Conservation (phyloP, 345 rosid species). For the Euphorbia tirucalli region DNA sequence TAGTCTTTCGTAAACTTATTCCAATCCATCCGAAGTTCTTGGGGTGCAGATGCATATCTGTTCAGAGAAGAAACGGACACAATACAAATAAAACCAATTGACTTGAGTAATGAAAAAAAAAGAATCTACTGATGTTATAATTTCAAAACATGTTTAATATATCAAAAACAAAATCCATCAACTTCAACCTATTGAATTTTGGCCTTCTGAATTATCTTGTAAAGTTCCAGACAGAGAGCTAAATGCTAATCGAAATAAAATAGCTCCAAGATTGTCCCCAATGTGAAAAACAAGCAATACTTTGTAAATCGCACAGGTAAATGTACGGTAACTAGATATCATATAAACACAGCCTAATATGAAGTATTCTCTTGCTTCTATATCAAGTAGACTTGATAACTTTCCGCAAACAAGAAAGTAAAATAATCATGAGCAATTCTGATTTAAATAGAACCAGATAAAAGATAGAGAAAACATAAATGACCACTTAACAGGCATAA, state of each 20-base stretch:
- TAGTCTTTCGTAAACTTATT: conserved; percentile 77
- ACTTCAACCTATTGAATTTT: background rate
- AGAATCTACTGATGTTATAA: background rate
- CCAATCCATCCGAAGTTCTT: conserved; percentile 77
- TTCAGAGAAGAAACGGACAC: conserved; percentile 9
- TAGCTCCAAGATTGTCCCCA: background rate
- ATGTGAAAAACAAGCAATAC: background rate
- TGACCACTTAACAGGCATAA: too few species aligned
- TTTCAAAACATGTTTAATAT: background rate
- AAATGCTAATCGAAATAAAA: background rate
- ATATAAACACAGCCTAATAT: background rate
- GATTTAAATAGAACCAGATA: background rate
- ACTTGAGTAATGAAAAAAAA: background rate
- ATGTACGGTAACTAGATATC: background rate
- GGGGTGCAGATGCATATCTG: conserved; percentile 94
- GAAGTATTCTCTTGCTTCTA: background rate
- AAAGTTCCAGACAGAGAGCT: background rate
- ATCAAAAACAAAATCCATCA: conserved; percentile 4
- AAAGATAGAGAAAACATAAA: background rate
- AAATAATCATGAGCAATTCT: background rate
- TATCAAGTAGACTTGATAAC: background rate
- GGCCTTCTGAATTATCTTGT: background rate
- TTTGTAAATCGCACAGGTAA: background rate
- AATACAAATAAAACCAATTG: conserved; percentile 2
- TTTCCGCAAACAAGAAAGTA: background rate